A percentile compares a stretch with the other conserved stretches of the same genome.
These are phyloP conservation scores for Puccinia novopanici DNA, from an alignment of 1,284 basidiomycete species.

Conservation along the genomic window DNA sequence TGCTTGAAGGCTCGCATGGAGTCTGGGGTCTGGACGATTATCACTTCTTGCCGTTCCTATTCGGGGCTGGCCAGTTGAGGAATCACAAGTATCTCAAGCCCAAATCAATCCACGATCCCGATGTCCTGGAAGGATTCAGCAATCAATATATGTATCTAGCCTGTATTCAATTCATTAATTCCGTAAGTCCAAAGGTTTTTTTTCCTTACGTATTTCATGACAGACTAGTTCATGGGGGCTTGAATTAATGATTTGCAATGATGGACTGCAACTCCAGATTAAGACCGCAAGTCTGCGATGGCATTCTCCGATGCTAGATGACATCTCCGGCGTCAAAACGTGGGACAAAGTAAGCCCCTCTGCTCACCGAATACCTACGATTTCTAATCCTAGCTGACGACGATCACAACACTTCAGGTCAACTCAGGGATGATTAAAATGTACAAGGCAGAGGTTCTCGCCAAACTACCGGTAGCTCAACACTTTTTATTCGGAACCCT, in stretches of 20 bases:
- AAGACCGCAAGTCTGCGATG: conserved; percentile 93
- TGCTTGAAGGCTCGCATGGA: conserved; percentile 71
- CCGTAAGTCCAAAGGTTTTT: conserved; percentile 64
- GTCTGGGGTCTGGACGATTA: conserved; percentile 99
- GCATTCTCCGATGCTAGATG: conserved; percentile 99
- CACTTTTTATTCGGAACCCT: conserved; percentile 92
- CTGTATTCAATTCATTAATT: conserved; percentile 95
- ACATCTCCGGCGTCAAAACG: conserved; percentile 79
- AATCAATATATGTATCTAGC: conserved; percentile 96
- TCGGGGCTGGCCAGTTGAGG: conserved; percentile 81
- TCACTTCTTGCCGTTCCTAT: conserved; percentile 92
- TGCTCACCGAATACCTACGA: not conserved
- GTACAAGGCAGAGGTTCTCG: conserved; percentile 91
- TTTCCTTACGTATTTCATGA: not conserved
- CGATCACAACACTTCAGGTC: conserved; percentile 64
- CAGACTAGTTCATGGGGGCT: too few species aligned
- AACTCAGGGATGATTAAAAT: conserved; percentile 98
- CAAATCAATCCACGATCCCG: conserved; percentile 85
- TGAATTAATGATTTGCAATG: not conserved
- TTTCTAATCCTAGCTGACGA: not conserved
- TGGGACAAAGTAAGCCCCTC: conserved; percentile 5
- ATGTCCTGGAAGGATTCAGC: conserved; percentile 89
- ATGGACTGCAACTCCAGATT: conserved; percentile 64
- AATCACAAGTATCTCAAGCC: conserved; percentile 87
- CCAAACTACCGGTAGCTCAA: conserved; percentile 92